Base-by-base conservation (phyloP, 352 stramenopile genomes). In the Albugo candida region DNA sequence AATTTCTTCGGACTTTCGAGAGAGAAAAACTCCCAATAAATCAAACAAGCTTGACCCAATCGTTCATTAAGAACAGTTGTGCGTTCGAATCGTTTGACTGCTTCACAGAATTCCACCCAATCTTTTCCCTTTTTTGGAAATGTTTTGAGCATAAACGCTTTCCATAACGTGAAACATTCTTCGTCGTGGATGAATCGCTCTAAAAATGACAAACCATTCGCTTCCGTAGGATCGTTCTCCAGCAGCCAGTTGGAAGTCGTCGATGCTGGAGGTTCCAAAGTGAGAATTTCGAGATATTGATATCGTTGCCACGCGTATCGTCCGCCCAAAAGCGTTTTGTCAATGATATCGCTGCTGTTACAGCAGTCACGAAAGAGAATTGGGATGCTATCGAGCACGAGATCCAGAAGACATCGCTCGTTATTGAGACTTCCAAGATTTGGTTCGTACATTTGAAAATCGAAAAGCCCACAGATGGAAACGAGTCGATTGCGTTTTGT, bases 291-390 rank as follows among this genome's bases (percentile, higher is more conserved):
- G 17, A 43, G 19, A 43, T 21, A 8, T 8, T 21, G 38, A 8
- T 43, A 43, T 21, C 17, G 19, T 19, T 42, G 37, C 44, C 38
- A 57, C 55, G 20, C 56, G 49, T 86, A 88, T 14, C 75, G 71
- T 2, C 78, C 78, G 41, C 78, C 78, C 37, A 92, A 56, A 0
- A 92, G 58, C 1, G 78, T 92, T 52, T 92, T 92, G 53, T 92
- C 78, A 0, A 74, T 87, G 20, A 76, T 82, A 44, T 92, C 78
- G 24, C 78, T 76, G 24, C 24, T 31, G 8, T 31, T 31, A 11
- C 76, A 72, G 45, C 78, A 86, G 55, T 92, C 78, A 12, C 78
- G 75, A 41, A 84, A 92, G 1, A 88, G 64, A 70, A 88, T 88
- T 8, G 78, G 78, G 39, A 92, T 82, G 37, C 71, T 83, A 49